Conservation (phyloP, 1,284 basidiomycete genomes). For the Termitomyces sp. region DNA sequence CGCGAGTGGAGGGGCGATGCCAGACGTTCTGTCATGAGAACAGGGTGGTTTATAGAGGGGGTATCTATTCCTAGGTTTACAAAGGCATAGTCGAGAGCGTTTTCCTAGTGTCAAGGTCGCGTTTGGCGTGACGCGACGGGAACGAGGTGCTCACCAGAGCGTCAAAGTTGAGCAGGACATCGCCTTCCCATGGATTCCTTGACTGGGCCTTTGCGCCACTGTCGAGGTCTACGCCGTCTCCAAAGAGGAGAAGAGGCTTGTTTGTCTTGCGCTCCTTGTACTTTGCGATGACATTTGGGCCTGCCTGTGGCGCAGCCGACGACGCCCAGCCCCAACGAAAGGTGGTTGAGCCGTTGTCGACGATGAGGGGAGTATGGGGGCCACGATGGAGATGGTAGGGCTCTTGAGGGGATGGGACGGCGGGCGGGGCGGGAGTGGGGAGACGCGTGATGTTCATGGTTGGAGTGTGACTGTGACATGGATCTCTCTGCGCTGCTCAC, state of each 20-base stretch:
- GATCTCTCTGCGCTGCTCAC: slow-evolving; percentile 70
- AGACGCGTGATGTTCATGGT: slow-evolving; percentile 22
- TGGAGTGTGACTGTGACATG: not conserved
- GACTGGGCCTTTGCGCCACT: slow-evolving; percentile 74
- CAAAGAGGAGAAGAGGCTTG: slow-evolving; percentile 77
- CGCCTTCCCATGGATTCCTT: slow-evolving; percentile 85
- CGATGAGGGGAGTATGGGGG: slow-evolving; percentile 66
- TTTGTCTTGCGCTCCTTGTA: slow-evolving; percentile 87
- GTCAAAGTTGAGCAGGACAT: slow-evolving; percentile 85
- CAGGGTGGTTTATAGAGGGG: slow-evolving; percentile 78
- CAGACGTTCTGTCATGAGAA: slow-evolving; percentile 92
- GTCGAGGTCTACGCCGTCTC: slow-evolving; percentile 80
- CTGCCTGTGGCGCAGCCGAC: slow-evolving; percentile 45
- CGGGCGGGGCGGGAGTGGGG: slow-evolving; percentile 31
- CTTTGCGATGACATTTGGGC: slow-evolving; percentile 73
- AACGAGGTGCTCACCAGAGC: slow-evolving; percentile 66
- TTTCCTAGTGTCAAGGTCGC: slow-evolving; percentile 67
- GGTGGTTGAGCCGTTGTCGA: slow-evolving; percentile 89
- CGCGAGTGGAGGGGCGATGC: slow-evolving; percentile 89
- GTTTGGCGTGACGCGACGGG: slow-evolving; percentile 12
- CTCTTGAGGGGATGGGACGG: slow-evolving; percentile 29
- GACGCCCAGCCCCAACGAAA: slow-evolving; percentile 87
- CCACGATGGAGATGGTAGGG: slow-evolving; percentile 41
- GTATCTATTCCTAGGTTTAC: slow-evolving; percentile 82
- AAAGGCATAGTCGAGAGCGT: slow-evolving; percentile 90